Evolutionary conservation across 129 eudicot genomes (phyloP), one percentile per base, ranked within the genome.

Genomic region (Tanacetum coccineum): DNA sequence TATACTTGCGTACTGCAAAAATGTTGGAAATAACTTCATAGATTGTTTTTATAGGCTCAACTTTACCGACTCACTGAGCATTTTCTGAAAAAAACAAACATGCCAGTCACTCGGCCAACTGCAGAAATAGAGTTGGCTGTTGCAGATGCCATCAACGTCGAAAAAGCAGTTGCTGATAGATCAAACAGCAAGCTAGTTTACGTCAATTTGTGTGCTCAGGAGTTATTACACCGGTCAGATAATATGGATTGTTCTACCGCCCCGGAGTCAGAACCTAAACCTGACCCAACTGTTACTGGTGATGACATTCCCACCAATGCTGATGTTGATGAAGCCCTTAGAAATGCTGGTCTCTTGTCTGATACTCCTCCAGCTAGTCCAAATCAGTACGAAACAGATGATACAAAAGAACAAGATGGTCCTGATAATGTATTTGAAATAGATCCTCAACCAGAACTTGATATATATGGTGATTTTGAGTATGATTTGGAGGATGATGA

Each of bases 401-500:
- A 76, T 64, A 28, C 45, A 40, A 52, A 62, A 3, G 81, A 69
- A 50, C 81, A 77, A 54, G 86, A 81, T 50, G 94, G 70, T 54
- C 93, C 89, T 54, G 91, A 81, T 72, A 83, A 86, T 76, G 80
- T 92, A 47, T 73, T 92, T 72, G 96, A 92, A 75, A 78, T 86
- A 49, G 98, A 88, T 58, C 48, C 81, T 59, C 82, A 82, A 71
- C 89, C 91, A 45, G 98, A 92, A 22, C 80, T 92, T 46, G 96
- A 92, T 79, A 92, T 92, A 45, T 92, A 92, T 58, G 98, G 96
- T 22, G 98, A 92, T 77, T 88, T 85, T 67, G 96, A 86, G 79
- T 91, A 91, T 80, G 87, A 83, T 85, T 66, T 91, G 73, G 95
- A 92, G 67, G 98, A 88, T 61, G 91, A 86, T 1, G 90, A 88